Base-by-base conservation (phyloP, 345 rosid species). In the Clarkia xantiana region DNA sequence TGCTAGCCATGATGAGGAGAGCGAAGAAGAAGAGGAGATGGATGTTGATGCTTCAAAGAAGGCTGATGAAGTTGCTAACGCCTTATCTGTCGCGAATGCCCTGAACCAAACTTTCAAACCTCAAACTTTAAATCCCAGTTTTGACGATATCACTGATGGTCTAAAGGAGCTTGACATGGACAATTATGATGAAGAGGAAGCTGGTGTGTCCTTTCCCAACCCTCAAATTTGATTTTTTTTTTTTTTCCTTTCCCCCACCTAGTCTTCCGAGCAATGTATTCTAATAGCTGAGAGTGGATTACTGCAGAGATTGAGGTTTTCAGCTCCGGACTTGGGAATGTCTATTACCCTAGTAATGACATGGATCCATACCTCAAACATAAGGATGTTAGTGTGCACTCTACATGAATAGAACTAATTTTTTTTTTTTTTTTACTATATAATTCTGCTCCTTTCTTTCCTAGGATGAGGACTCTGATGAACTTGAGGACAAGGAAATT, bases 81-180 rank as follows among this genome's bases (percentile, higher is more conserved):
- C n/a, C n/a, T n/a, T n/a, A n/a, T n/a, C n/a, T n/a, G n/a, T n/a
- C n/a, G n/a, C n/a, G n/a, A n/a, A n/a, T n/a, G n/a, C n/a, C n/a
- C n/a, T n/a, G n/a, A n/a, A n/a, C n/a, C n/a, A n/a, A n/a, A n/a
- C n/a, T n/a, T n/a, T n/a, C n/a, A n/a, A n/a, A n/a, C n/a, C n/a
- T n/a, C n/a, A n/a, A n/a, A n/a, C n/a, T n/a, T n/a, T n/a, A n/a
- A n/a, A n/a, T n/a, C n/a, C n/a, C n/a, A n/a, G n/a, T n/a, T n/a
- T n/a, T n/a, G n/a, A n/a, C n/a, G n/a, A n/a, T n/a, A n/a, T n/a
- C n/a, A n/a, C n/a, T n/a, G n/a, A n/a, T 55, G 94, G 75, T 4
- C 54, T 91, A 60, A 69, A 66, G 67, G 96, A 84, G 57, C 94
- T 91, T 43, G 76, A 86, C 62, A 79, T 91, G 96, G 96, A 86